Evolutionary conservation across 1,284 basidiomycete genomes (phyloP), one percentile per base, ranked within the genome.

Genomic region (Sparassis latifolia): DNA sequence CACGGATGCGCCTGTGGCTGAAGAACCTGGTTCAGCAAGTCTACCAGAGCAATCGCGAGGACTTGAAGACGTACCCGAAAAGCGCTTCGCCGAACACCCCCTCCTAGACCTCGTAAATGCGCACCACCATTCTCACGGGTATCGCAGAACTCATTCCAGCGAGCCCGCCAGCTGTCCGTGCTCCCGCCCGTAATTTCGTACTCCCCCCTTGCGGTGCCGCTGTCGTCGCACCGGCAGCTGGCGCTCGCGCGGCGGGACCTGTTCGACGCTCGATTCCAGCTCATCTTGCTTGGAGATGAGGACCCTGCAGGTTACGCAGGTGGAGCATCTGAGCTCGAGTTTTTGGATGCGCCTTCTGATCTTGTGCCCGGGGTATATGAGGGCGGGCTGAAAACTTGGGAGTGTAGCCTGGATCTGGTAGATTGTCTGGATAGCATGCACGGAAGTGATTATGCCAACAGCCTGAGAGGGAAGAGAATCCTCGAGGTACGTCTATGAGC

Each of bases 301-400:
- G 58, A 61, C 31, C 59, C 62, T 3, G 60, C 50, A 41, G 52
- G 52, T 45, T 47, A 54, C 7, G 44, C 56, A 20, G 41, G 30
- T 5, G 46, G 53, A 20, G 48, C 51, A 10, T 49, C 51, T 29
- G 45, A 52, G 3, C 65, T 85, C 2, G 69, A 73, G 10, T 91
- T 87, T 53, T 71, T 93, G 27, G 86, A 92, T 56, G 80, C 87
- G 0, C 85, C 89, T 0, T 93, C 92, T 0, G 96, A 98, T 68
- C 78, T 99, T 9, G 81, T 98, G 7, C 91, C 94, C 1, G 87
- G 93, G 0, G 77, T 94, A 0, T 98, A 99, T 62, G 96, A 98
- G 69, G 96, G 96, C 10, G 96, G 96, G 0, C 67, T 99, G 50
- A 98, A 98, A 69, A 97, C 94, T 2, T 99, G 96, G 96, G 96